Evolutionary conservation across 306 rosid genomes (phyloP).

Genomic region (Fagus sylvatica): DNA sequence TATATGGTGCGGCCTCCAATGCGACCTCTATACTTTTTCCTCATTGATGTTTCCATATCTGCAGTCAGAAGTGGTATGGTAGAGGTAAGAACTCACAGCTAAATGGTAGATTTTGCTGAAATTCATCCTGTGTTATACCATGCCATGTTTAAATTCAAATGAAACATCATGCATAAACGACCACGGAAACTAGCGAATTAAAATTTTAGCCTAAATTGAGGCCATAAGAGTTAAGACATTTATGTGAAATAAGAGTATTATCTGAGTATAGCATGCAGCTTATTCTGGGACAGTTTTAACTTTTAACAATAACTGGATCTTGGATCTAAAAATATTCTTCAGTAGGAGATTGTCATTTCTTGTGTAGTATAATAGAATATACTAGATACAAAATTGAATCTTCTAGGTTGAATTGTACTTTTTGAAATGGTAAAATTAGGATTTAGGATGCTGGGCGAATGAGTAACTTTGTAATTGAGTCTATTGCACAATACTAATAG

Average conservation of each 20-base stretch:
- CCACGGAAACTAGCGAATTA: neutral
- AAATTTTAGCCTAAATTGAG: neutral
- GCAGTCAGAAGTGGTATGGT: conserved; percentile 99
- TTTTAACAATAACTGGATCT: conserved; percentile 17
- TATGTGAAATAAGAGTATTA: neutral
- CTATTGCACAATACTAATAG: no score
- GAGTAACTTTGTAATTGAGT: no score
- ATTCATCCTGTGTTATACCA: neutral
- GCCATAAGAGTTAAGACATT: no score
- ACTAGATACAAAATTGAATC: no score
- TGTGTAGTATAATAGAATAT: no score
- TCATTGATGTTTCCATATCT: conserved; percentile 86
- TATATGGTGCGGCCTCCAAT: conserved; percentile 99
- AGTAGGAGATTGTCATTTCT: conserved; percentile 14
- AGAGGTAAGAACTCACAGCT: conserved; percentile 54
- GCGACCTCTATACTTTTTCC: conserved; percentile 97
- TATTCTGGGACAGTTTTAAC: neutral
- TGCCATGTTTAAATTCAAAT: neutral
- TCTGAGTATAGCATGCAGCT: neutral
- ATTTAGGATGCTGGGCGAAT: no score
- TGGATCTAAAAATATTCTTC: neutral
- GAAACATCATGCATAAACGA: neutral
- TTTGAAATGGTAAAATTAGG: no score
- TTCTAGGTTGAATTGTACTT: no score
- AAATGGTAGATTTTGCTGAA: neutral